These are phyloP conservation scores for Tricladium varicosporioides DNA, from an alignment of 2,329 filamentous ascomycete species.

Conservation along the genomic window DNA sequence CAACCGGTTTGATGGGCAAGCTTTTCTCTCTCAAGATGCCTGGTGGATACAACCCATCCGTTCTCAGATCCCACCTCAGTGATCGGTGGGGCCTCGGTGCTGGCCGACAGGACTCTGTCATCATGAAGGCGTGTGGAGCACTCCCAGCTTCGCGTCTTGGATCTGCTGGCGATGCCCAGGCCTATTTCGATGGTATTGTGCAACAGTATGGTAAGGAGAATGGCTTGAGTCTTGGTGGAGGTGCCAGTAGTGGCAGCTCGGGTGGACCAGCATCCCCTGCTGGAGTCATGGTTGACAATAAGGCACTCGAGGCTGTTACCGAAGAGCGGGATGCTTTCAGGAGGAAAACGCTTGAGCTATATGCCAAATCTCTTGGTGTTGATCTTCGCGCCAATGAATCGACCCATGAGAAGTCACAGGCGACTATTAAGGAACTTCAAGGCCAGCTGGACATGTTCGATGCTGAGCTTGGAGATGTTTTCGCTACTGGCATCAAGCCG, in stretches of 20 bases:
- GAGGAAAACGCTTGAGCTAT: slow-evolving; percentile 93
- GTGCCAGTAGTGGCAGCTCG: slow-evolving; percentile 58
- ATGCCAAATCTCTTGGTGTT: slow-evolving; percentile 91
- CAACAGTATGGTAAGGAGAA: slow-evolving; percentile 82
- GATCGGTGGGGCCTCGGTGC: slow-evolving; percentile 81
- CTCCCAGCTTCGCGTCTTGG: slow-evolving; percentile 83
- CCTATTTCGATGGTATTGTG: slow-evolving; percentile 77
- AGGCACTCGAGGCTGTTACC: slow-evolving; percentile 88
- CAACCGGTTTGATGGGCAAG: not conserved
- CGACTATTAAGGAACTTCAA: slow-evolving; percentile 81
- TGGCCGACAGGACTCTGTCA: slow-evolving; percentile 83
- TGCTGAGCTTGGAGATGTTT: slow-evolving; percentile 90
- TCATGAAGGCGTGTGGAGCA: slow-evolving; percentile 83
- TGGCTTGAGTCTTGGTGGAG: slow-evolving; percentile 68
- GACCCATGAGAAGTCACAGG: slow-evolving; percentile 52
- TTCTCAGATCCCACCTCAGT: slow-evolving; percentile 88
- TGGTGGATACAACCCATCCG: slow-evolving; percentile 94
- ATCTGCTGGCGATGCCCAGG: slow-evolving; percentile 45
- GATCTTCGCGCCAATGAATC: slow-evolving; percentile 73
- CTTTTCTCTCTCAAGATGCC: slow-evolving; percentile 71
- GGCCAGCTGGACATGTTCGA: slow-evolving; percentile 85
- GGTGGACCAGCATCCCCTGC: slow-evolving; percentile 43
- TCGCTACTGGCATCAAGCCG: slow-evolving; percentile 87
- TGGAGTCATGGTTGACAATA: slow-evolving; percentile 93
- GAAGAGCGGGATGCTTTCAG: slow-evolving; percentile 91